phyloP scores from a whole-genome alignment of 768 basidiomycete species.

The Lyophyllum decastes region DNA sequence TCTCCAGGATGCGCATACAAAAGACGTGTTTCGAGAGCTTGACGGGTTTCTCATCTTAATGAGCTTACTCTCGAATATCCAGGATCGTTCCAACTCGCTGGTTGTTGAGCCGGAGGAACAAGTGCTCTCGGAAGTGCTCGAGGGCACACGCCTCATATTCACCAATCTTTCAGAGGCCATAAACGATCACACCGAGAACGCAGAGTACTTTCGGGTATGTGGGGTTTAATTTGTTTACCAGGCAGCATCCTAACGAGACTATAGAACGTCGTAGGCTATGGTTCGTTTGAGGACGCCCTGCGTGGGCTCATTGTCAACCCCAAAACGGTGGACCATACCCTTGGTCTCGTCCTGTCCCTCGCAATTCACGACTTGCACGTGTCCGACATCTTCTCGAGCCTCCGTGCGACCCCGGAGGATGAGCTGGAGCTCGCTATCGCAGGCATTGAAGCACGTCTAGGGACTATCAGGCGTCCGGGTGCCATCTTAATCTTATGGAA shows the following conservation, averaged over 20 bases:
- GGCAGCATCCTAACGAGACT: constrained; percentile 5
- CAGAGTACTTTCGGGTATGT: constrained; percentile 68
- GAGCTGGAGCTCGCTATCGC: constrained; percentile 42
- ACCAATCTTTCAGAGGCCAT: constrained; percentile 66
- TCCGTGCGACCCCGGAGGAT: constrained; percentile 35
- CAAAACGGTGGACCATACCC: constrained; percentile 49
- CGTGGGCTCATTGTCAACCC: constrained; percentile 48
- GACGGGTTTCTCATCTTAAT: constrained; percentile 81
- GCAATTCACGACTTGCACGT: constrained; percentile 66
- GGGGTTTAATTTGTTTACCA: background rate
- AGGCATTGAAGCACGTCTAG: constrained; percentile 44
- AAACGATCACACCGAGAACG: constrained; percentile 53
- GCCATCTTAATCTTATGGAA: constrained; percentile 65
- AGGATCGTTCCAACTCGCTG: constrained; percentile 31
- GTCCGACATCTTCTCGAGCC: constrained; percentile 51
- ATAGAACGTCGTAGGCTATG: constrained; percentile 64
- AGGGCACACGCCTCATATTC: constrained; percentile 63
- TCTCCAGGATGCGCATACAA: constrained; percentile 63
- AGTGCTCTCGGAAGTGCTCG: constrained; percentile 39
- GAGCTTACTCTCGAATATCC: constrained; percentile 66
- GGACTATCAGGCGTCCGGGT: constrained; percentile 57
- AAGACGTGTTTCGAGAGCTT: constrained; percentile 77
- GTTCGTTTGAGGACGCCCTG: constrained; percentile 62
- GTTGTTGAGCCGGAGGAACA: constrained; percentile 40
- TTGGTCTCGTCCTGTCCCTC: constrained; percentile 71